Evolutionary conservation across 164 flowering plant species (phyloP), one percentile per base, ranked within the genome.

Genomic region (Euptelea pleiosperma): DNA sequence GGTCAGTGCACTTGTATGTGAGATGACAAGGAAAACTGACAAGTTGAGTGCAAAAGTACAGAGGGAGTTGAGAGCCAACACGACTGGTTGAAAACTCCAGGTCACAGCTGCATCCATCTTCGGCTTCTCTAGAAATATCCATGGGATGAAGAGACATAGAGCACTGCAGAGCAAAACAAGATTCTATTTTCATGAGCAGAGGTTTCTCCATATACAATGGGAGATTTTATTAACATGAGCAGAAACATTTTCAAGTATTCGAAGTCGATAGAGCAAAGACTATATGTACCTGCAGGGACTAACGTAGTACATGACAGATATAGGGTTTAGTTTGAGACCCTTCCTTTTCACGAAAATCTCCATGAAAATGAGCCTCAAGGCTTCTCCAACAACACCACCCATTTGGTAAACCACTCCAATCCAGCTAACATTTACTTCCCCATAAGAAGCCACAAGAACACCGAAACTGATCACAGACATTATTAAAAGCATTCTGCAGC

Each of bases 331-430:
- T 57, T 85, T 86, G 40, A 93, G 71, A 26, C 98, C 98, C 79
- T 93, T 93, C 70, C 84, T 70, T 74, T 89, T 93, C 51, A 93
- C 94, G 2, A 93, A 72, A 71, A 93, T 89, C 83, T 93, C 97
- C 98, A 93, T 89, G 69, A 93, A 93, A 54, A 93, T 89, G 64
- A 93, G 96, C 74, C 98, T 86, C 64, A 90, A 61, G 44, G 98
- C 96, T 79, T 93, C 98, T 60, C 92, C 98, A 72, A 93, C 78
- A 54, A 93, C 98, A 52, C 98, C 98, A 55, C 98, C 98, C 98
- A 93, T 93, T 75, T 93, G 98, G 75, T 93, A 93, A 71, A 93
- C 87, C 37, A 93, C 98, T 60, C 98, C 98, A 54, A 86, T 60
- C 98, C 98, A 93, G 74, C 64, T 93, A 37, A 93, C 81, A 62